These are phyloP conservation scores for Hirsutella rhossiliensis DNA, from an alignment of 2,329 filamentous ascomycete genomes.

Conservation along the genomic window DNA sequence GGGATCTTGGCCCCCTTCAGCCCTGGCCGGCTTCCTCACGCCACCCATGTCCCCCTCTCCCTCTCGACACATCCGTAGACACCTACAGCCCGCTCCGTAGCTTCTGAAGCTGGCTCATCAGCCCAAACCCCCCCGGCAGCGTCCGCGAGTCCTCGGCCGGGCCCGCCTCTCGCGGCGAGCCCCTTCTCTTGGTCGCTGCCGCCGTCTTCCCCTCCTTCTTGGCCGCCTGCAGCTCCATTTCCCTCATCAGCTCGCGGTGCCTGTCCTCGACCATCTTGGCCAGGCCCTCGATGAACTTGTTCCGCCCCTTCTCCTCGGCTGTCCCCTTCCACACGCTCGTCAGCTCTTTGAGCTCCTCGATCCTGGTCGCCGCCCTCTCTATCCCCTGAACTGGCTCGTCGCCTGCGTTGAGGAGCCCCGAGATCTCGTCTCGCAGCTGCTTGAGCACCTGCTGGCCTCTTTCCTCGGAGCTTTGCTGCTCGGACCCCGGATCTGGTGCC, in stretches of 20 bases:
- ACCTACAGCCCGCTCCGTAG: conserved; percentile 38
- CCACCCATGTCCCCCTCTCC: no score
- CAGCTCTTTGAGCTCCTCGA: conserved; percentile 67
- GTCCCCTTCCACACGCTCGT: conserved; percentile 89
- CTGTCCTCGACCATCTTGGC: conserved; percentile 74
- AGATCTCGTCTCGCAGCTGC: conserved; percentile 59
- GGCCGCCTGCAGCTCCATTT: conserved; percentile 33
- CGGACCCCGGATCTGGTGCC: conserved; percentile 59
- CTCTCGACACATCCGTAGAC: no score
- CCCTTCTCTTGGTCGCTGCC: conserved; percentile 22
- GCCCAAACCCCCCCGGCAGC: conserved; percentile 39
- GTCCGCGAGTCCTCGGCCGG: conserved; percentile 28
- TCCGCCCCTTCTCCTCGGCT: conserved; percentile 78
- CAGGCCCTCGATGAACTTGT: conserved; percentile 70
- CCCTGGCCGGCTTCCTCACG: no score
- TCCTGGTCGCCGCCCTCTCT: conserved; percentile 58
- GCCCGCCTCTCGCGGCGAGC: conserved; percentile 9
- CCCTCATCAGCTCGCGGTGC: conserved; percentile 39
- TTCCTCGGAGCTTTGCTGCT: conserved; percentile 61
- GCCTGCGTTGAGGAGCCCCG: conserved; percentile 45
- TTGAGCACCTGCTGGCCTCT: conserved; percentile 75
- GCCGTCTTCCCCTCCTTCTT: conserved; percentile 20
- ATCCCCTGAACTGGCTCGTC: conserved; percentile 53
- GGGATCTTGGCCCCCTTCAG: no score
- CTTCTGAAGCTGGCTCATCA: conserved; percentile 52